Evolutionary conservation across 176 grass and related monocot genomes (phyloP), one percentile per base, ranked within the genome.

Genomic region (Secale cereale): DNA sequence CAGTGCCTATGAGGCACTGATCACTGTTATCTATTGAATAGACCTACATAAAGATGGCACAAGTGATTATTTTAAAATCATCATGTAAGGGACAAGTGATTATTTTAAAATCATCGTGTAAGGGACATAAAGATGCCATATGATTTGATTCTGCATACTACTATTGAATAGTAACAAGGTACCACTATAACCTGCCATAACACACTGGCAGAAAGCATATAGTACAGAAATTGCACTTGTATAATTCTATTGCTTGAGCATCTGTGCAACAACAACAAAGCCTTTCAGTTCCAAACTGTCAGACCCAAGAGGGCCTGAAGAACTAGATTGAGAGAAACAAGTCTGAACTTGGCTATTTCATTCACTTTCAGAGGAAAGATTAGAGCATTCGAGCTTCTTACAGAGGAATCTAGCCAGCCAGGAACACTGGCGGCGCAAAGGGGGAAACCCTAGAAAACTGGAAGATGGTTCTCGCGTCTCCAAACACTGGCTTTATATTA

Each of bases 1-100:
- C 97, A 33, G 93, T 98, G 74, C 97, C 97, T 85, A 98, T 95
- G 54, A 98, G 93, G 83, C 97, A 98, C 79, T 98, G 97, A 32
- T 98, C 97, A 60, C 81, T 95, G 83, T 69, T 79, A 78, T 94
- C 91, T 62, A 98, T 95, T 77, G 93, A 95, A 87, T 98, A 98
- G n/a, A 98, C 91, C 97, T 95, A 82, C 33, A 56, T 7, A 46
- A 69, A 7, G 36, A 81, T 70, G 45, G 31, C n/a, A 82, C 31
- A 70, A 78, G 36, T 56, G 27, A 10, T 56, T 57, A 59, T 50
- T 69, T 25, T n/a, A 14, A 65, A 62, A 54, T 68, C n/a, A 25
- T 19, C 10, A 76, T 77, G n/a, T n/a, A n/a, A n/a, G n/a, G n/a
- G n/a, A 80, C 28, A 67, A 77, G 33, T 50, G 25, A 7, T 50